Evolutionary conservation across 2,329 filamentous ascomycete species (phyloP), one percentile per base, ranked within the genome.

Genomic region (Colletotrichum sp.): DNA sequence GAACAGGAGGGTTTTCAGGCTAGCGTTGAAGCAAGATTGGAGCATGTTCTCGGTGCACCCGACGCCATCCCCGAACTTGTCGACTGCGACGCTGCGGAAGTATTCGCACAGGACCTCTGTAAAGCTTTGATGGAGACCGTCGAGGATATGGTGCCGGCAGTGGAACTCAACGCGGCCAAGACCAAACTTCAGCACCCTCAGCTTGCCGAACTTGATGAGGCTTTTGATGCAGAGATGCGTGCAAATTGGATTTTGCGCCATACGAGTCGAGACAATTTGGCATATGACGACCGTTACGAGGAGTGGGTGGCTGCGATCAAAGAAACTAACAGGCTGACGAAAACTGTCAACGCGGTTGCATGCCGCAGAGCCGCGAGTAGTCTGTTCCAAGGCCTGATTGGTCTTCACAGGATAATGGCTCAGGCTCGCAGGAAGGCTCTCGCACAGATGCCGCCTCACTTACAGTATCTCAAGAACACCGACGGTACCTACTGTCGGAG

Each of bases 181-280:
- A 26, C 26, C 26, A 26, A 26, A 26, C 26, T 26, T 26, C 39
- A 44, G 18, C 39, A 44, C 0, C 39, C 16, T 44, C 39, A 44
- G 39, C 39, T 44, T 44, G 18, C 39, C 39, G 39, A 44, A n/a
- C 39, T 44, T n/a, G 26, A 26, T 26, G 39, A 44, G 39, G 39
- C 39, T n/a, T 44, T 44, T 44, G 39, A 44, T 0, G 39, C 39
- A 44, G 39, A 44, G 39, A 0, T 44, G 39, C 39, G 0, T 44
- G 39, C 39, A 44, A 44, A 44, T 44, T 0, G 39, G 39, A 0
- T 0, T 0, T n/a, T 44, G 0, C 39, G 1, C 39, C 0, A 44
- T 44, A 44, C 39, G 39, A 0, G 39, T 44, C 39, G 39, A 44
- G 39, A 44, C 39, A 44, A 44, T 44, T 44, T 44, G 39, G 39